Conservation (phyloP, 2,329 filamentous ascomycete species). For the Aspergillus candidus region DNA sequence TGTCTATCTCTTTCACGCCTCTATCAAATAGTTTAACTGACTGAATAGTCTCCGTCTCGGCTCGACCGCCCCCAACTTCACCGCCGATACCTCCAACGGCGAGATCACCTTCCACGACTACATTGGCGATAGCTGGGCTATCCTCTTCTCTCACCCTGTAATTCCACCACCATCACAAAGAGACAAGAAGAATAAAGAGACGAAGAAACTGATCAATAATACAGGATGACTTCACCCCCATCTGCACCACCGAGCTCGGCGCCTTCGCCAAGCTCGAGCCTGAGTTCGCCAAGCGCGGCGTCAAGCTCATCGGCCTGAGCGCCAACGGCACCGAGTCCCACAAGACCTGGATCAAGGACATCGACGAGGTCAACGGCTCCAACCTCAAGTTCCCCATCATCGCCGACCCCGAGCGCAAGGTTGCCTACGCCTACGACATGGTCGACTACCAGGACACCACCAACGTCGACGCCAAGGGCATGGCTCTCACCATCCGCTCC, state of each 20-base stretch:
- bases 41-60: constrained; percentile 54
- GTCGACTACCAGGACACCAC: constrained; percentile 77
- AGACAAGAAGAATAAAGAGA: background rate
- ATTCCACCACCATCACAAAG: constrained; percentile 2
- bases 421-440: constrained; percentile 76
- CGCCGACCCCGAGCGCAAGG: constrained; percentile 71
- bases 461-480: constrained; percentile 72
- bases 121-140: constrained; percentile 63
- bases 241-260: constrained; percentile 93
- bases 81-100: constrained; percentile 61
- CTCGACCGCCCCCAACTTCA: constrained; percentile 62
- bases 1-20: too few relatives aligned
- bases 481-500: constrained; percentile 89
- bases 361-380: constrained; percentile 69
- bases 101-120: constrained; percentile 66
- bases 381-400: constrained; percentile 73
- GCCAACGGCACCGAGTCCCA: constrained; percentile 83
- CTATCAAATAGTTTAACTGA: too few relatives aligned
- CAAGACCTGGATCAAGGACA: constrained; percentile 85
- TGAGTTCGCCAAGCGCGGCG: constrained; percentile 80
- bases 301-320: constrained; percentile 83
- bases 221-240: constrained; percentile 74
- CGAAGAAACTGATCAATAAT: background rate
- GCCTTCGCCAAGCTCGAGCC: constrained; percentile 87
- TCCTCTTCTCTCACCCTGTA: constrained; percentile 65